Percentiles rank a stretch among this genome's conserved stretches.
phyloP scores from a whole-genome alignment of 306 rosid species.

The Vigna unguiculata region DNA sequence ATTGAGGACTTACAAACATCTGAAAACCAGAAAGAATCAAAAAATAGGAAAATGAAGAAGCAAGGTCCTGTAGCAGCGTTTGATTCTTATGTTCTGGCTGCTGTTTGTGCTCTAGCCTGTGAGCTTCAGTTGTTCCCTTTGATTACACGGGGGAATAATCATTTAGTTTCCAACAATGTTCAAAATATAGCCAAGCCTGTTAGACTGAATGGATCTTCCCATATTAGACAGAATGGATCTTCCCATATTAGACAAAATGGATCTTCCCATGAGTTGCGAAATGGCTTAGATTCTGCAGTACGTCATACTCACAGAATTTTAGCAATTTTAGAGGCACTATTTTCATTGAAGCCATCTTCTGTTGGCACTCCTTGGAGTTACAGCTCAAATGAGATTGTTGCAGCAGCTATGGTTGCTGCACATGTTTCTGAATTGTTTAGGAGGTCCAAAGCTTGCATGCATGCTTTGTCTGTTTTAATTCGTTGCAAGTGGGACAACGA shows the following conservation, averaged over 20 bases:
- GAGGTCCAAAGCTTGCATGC: constrained; percentile 98
- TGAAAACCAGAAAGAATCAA: constrained; percentile 60
- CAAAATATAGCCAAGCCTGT: constrained; percentile 59
- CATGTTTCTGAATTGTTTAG: constrained; percentile 95
- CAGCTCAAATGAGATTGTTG: constrained; percentile 97
- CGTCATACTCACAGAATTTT: constrained; percentile 90
- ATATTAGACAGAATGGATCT: constrained; percentile 66
- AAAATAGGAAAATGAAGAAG: constrained; percentile 64
- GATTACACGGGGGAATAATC: constrained; percentile 62
- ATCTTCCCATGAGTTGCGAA: constrained; percentile 63
- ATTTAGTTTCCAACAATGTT: constrained; percentile 53
- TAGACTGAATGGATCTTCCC: constrained; percentile 67
- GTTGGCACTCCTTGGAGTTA: constrained; percentile 98
- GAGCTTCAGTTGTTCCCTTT: constrained; percentile 95
- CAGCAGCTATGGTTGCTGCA: constrained; percentile 99
- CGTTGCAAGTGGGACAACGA: constrained; percentile 93
- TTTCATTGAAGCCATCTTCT: constrained; percentile 91
- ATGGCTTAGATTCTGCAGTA: constrained; percentile 78
- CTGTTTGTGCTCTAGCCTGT: constrained; percentile 95
- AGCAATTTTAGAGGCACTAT: constrained; percentile 89
- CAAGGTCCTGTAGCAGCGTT: constrained; percentile 96
- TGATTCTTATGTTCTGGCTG: constrained; percentile 97
- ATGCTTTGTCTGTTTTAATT: constrained; percentile 85
- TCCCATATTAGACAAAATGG: constrained; percentile 67
- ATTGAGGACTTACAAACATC: constrained; percentile 61